These are phyloP conservation scores for Candida krabiensis DNA, from an alignment of 805 yeast species.

Conservation along the genomic window DNA sequence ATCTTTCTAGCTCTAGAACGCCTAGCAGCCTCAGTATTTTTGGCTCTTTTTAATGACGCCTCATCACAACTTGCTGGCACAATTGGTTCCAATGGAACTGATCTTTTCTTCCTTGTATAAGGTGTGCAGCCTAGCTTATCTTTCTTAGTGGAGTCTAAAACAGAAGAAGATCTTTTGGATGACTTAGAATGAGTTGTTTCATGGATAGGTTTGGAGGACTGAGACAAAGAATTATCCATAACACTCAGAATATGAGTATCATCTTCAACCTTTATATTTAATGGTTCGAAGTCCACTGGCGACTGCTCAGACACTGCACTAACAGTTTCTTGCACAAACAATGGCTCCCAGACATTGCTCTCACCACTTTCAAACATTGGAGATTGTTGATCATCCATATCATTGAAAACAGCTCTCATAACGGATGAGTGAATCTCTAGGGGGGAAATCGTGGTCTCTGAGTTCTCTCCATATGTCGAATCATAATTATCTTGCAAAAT, in stretches of 20 bases:
- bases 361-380: conserved; percentile 60
- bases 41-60: conserved; percentile 83
- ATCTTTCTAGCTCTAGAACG: conserved; percentile 91
- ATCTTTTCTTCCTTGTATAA: conserved; percentile 76
- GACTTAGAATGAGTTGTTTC: conserved; percentile 23
- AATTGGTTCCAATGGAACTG: conserved; percentile 70
- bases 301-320: conserved; percentile 11
- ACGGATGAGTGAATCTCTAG: conserved; percentile 53
- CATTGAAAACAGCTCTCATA: conserved; percentile 50
- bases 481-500: neutral
- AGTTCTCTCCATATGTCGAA: conserved; percentile 1
- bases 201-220: neutral
- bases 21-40: conserved; percentile 97
- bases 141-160: conserved; percentile 33
- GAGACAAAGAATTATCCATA: neutral
- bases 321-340: conserved; percentile 39
- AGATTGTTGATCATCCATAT: conserved; percentile 35
- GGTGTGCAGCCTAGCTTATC: conserved; percentile 77
- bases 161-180: conserved; percentile 13
- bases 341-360: conserved; percentile 51
- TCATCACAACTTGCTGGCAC: conserved; percentile 60
- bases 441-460: conserved; percentile 40
- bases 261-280: neutral
- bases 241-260: neutral
- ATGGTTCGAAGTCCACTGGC: neutral